Evolutionary conservation across 345 rosid species (phyloP).

Genomic region (Capsella bursapastoris): DNA sequence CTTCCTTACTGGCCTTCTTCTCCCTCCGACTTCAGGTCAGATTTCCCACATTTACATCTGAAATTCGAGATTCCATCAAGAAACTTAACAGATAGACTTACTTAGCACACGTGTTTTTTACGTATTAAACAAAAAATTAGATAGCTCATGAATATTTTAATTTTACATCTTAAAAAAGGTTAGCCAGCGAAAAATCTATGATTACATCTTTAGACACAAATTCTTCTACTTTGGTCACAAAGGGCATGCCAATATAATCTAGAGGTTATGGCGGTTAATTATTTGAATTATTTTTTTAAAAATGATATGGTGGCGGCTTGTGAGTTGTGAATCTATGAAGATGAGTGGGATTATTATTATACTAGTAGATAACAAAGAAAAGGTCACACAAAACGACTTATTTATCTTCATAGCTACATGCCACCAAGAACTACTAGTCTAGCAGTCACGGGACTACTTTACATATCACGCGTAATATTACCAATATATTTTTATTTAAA

Average conservation of each 20-base stretch:
- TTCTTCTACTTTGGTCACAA: neutral
- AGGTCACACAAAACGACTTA: conserved; percentile 25
- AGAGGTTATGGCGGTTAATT: neutral
- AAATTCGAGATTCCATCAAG: neutral
- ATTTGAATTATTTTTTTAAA: neutral
- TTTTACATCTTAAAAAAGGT: no score
- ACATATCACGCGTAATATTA: conserved; percentile 5
- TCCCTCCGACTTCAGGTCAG: conserved; percentile 76
- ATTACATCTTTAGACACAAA: no score
- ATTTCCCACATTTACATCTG: neutral
- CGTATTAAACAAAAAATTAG: no score
- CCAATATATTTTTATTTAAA: neutral
- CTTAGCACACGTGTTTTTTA: neutral
- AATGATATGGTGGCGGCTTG: conserved; percentile 37
- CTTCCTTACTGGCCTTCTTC: conserved; percentile 88
- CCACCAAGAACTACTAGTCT: conserved; percentile 1
- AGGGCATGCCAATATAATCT: neutral
- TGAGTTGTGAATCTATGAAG: conserved; percentile 27
- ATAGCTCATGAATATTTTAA: no score
- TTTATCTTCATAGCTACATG: conserved; percentile 1
- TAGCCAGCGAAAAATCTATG: no score
- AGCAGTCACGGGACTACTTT: conserved; percentile 32
- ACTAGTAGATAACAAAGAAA: conserved; percentile 29
- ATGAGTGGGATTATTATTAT: conserved; percentile 11
- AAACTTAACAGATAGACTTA: neutral